Percentiles rank a stretch among this genome's conserved stretches.
These are phyloP conservation scores for Rhodamnia rubescens DNA, from an alignment of 345 rosid genomes.

Conservation along the genomic window DNA sequence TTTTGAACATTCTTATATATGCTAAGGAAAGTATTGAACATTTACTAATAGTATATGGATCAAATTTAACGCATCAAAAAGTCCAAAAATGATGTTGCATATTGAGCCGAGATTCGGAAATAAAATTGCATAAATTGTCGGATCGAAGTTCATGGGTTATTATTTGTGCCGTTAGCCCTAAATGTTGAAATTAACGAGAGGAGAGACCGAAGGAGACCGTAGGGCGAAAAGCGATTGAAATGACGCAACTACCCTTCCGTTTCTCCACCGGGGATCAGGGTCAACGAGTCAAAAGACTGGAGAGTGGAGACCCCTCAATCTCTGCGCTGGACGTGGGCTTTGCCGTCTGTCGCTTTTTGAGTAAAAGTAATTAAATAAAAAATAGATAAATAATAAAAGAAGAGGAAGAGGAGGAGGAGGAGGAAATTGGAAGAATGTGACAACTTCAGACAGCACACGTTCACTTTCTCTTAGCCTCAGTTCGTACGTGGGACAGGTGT, in stretches of 20 bases:
- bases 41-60: too few species aligned
- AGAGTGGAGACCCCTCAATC: neutral
- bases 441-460: neutral
- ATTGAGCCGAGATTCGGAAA: rapidly evolving
- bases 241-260: neutral
- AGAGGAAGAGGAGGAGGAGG: neutral
- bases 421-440: neutral
- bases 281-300: neutral
- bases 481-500: neutral
- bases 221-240: too few species aligned
- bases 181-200: neutral
- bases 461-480: neutral
- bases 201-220: too few species aligned
- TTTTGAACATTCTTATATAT: neutral
- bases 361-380: neutral
- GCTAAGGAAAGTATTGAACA: too few species aligned
- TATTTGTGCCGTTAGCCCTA: rapidly evolving
- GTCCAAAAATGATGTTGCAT: rapidly evolving
- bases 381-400: neutral
- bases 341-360: neutral
- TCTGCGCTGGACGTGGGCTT: neutral
- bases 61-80: too few species aligned
- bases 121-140: rapidly evolving
- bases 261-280: neutral
- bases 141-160: rapidly evolving